Conservation (phyloP, 1,139 yeast species). For the Debaryomyces fabryi region DNA sequence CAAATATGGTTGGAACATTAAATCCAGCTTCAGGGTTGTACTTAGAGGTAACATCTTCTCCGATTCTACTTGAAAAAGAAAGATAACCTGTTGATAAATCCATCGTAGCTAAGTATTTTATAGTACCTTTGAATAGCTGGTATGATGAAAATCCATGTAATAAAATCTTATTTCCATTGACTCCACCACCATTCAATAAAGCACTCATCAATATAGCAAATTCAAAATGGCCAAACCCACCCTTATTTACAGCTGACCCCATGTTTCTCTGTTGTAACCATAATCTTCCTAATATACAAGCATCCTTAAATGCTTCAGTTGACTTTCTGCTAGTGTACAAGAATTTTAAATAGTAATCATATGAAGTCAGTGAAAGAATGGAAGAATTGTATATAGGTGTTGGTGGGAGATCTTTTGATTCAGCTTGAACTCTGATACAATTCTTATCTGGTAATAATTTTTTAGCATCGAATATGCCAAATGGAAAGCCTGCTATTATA, state of each 20-base stretch:
- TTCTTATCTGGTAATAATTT: slow-evolving; percentile 79
- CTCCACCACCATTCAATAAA: slow-evolving; percentile 82
- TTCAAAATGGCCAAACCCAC: slow-evolving; percentile 94
- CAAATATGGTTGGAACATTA: slow-evolving; percentile 74
- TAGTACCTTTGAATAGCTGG: slow-evolving; percentile 86
- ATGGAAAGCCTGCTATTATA: slow-evolving; percentile 72
- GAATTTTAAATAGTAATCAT: slow-evolving; percentile 70
- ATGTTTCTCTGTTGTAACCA: slow-evolving; percentile 92
- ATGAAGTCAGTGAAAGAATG: slow-evolving; percentile 66
- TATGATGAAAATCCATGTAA: slow-evolving; percentile 89
- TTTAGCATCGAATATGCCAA: slow-evolving; percentile 68
- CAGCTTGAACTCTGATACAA: slow-evolving; percentile 70
- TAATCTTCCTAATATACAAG: slow-evolving; percentile 80
- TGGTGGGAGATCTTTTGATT: slow-evolving; percentile 56
- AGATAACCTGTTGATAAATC: slow-evolving; percentile 68
- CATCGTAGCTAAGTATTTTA: slow-evolving; percentile 78
- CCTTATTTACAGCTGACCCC: slow-evolving; percentile 58
- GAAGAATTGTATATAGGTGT: slow-evolving; percentile 88
- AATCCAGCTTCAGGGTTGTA: slow-evolving; percentile 62
- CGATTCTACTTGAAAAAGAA: slow-evolving; percentile 63
- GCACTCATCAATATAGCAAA: slow-evolving; percentile 82
- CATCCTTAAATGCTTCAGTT: slow-evolving; percentile 85
- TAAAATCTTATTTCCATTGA: slow-evolving; percentile 70
- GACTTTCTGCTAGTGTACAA: slow-evolving; percentile 74
- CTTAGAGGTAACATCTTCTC: slow-evolving; percentile 48